Evolutionary conservation across 164 flowering plant genomes (phyloP).

Genomic region (Tetrastigma voinierianum): DNA sequence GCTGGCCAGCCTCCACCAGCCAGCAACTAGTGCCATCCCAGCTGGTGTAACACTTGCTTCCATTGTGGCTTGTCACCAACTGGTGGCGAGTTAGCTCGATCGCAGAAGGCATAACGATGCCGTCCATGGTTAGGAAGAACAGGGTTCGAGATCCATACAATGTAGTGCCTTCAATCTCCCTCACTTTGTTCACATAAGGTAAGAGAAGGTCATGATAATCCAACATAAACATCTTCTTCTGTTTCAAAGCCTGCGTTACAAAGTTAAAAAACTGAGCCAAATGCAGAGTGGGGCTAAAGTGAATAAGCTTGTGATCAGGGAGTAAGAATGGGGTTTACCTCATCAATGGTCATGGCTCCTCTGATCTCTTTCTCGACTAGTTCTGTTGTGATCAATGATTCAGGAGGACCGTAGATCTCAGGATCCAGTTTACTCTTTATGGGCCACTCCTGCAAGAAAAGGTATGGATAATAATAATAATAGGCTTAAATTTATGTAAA

Average conservation of each 20-base stretch:
- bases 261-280: too few species aligned
- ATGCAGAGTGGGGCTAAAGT: too few species aligned
- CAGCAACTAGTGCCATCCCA: slow-evolving; percentile 28
- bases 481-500: too few species aligned
- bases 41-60: slow-evolving; percentile 24
- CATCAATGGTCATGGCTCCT: slow-evolving; percentile 24
- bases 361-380: slow-evolving; percentile 21
- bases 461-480: too few species aligned
- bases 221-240: slow-evolving; percentile 27
- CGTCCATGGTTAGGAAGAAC: slow-evolving; percentile 20
- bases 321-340: slow-evolving; percentile 17
- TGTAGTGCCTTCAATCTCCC: slow-evolving; percentile 23
- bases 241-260: slow-evolving; percentile 28
- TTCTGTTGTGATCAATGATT: slow-evolving; percentile 21
- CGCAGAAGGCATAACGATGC: slow-evolving; percentile 28
- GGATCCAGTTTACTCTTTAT: too few species aligned
- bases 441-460: too few species aligned
- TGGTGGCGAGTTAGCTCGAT: slow-evolving; percentile 37
- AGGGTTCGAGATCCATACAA: slow-evolving; percentile 35
- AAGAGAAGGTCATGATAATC: slow-evolving; percentile 34
- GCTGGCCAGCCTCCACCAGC: slow-evolving; percentile 41
- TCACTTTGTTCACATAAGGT: slow-evolving; percentile 33
- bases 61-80: slow-evolving; percentile 9
- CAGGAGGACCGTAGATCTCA: too few species aligned
- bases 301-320: too few species aligned